phyloP scores from a whole-genome alignment of 805 yeast species.

The Saturnispora dispora region DNA sequence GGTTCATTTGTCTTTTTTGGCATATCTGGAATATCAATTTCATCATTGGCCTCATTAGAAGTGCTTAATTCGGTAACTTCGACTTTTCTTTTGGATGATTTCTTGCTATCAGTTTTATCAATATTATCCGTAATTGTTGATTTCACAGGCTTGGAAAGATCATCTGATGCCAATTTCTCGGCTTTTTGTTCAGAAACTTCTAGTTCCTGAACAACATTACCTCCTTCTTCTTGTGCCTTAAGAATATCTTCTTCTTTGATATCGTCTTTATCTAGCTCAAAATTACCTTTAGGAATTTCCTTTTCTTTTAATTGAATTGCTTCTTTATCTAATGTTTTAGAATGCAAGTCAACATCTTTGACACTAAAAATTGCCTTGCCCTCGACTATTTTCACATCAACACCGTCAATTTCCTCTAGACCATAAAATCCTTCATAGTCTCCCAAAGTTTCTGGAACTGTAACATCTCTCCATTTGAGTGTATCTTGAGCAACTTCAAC shows the following conservation, averaged over 20 bases:
- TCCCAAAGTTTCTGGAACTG: conserved; percentile 72
- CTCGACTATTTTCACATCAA: conserved; percentile 63
- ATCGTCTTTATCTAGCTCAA: conserved; percentile 17
- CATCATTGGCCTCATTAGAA: conserved; percentile 14
- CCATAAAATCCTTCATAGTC: conserved; percentile 91
- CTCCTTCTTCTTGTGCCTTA: conserved; percentile 13
- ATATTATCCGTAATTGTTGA: background rate
- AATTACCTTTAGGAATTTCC: conserved; percentile 19
- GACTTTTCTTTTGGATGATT: conserved; percentile 9
- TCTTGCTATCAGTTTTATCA: background rate
- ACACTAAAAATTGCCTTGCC: conserved; percentile 58
- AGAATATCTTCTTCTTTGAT: conserved; percentile 16
- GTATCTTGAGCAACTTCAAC: conserved; percentile 33
- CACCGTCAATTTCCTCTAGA: conserved; percentile 89
- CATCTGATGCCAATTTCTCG: background rate
- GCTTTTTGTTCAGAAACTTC: conserved; percentile 5
- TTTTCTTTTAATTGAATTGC: conserved; percentile 19
- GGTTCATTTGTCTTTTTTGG: background rate
- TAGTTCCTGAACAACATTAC: background rate
- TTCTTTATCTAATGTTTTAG: conserved; percentile 13
- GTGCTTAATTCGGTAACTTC: conserved; percentile 6
- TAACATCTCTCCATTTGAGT: conserved; percentile 73
- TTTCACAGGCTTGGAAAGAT: background rate
- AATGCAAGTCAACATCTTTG: conserved; percentile 22
- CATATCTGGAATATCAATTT: conserved; percentile 11